Evolutionary conservation across 2,329 filamentous ascomycete species (phyloP), one percentile per base, ranked within the genome.

Genomic region (Penicillium sp.): DNA sequence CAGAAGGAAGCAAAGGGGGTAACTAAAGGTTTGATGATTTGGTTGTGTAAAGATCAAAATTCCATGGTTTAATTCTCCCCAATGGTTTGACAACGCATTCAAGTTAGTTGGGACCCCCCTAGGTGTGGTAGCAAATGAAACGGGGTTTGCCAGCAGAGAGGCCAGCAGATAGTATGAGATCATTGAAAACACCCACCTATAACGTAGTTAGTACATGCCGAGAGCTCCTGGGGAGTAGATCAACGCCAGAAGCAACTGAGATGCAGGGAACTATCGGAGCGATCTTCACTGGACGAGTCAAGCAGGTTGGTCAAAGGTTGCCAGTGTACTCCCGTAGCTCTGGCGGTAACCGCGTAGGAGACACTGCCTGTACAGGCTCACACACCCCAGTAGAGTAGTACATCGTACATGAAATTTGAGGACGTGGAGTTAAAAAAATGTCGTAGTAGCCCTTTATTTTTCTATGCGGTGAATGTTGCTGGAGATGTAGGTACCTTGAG

Each of bases 261-360:
- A 45, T 19, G 10, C 15, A 45, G 57, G 43, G 48, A 49, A 50
- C 36, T 39, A 58, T 50, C 45, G 45, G 53, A 59, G 38, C 29
- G 53, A 60, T 61, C 55, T 44, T 61, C 56, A 55, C 33, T 56
- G 54, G 49, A 43, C n/a, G 27, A 53, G 29, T 49, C 49, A 55
- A 59, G 55, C 50, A 56, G 56, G 58, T 49, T 33, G 44, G 41
- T 31, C 6, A 38, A 36, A 44, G 17, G 33, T 39, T 43, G 36
- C 45, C 35, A 52, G 41, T 21, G 12, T 42, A 25, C 39, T 29
- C 42, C 17, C 17, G 6, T 25, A 29, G 29, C 21, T 21, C 15
- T 25, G 4, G 19, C 17, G 21, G 42, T 36, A 54, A 15, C 50
- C 25, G 25, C 31, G 31, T 51, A 53, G 21, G 21, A 44, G 38